Evolutionary conservation across 2,329 filamentous ascomycete species (phyloP), one percentile per base, ranked within the genome.

Genomic region (Colletotrichum truncatum): DNA sequence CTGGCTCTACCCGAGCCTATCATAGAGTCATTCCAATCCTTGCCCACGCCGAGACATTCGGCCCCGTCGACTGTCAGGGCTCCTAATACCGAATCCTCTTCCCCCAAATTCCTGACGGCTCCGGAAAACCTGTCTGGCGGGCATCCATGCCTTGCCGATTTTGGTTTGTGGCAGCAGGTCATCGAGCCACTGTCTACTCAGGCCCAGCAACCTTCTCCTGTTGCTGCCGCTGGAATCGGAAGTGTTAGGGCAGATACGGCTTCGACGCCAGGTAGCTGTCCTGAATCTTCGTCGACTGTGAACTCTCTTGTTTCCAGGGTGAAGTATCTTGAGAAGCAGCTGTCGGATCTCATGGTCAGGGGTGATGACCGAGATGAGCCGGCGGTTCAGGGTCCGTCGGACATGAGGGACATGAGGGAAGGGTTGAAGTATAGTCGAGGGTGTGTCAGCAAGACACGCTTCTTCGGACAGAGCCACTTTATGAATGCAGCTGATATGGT

Each of bases 401-500:
- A n/a, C n/a, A n/a, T 48, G 2, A n/a, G n/a, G n/a, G n/a, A n/a
- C n/a, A 38, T 57, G 14, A 45, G 26, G 1, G 49, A 65, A 7
- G 62, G 62, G 11, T 21, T 65, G n/a, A 62, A 41, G 18, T 65
- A 65, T 11, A 65, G 57, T 11, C 63, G 68, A 14, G 78, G 79
- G 2, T 75, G 73, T 5, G 70, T 83, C 12, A 79, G 78, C 30
- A 84, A 84, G 68, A 80, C 78, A 3, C 73, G 80, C 4, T 83
- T 82, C 68, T 80, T 82, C 51, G 81, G 80, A 0, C 80, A 83
- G 56, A 85, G 81, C 54, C 84, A 87, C 69, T 86, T 84, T 83
- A 78, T 82, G 73, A 81, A 82, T 45, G 76, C 77, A 4, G 71
- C 78, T 14, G 73, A 76, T 45, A 75, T 81, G 70, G 82, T 84